Conservation (phyloP, 495 filamentous ascomycete genomes). For the Hypoxylon subgilvum region DNA sequence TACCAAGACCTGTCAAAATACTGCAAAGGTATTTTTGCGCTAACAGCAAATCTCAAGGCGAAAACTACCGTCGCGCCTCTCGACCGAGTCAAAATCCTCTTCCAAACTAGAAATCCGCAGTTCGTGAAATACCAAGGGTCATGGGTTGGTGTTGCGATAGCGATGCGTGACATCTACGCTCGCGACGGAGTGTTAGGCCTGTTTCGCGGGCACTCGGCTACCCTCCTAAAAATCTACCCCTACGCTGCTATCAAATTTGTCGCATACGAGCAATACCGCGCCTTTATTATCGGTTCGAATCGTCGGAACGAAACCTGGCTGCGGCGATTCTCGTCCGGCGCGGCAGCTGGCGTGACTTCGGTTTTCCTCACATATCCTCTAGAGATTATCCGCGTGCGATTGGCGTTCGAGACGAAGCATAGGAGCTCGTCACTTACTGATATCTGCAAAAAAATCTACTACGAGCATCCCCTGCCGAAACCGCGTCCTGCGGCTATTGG, state of each 20-base stretch:
- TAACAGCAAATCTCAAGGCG: slow-evolving; percentile 60
- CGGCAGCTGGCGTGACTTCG: slow-evolving; percentile 81
- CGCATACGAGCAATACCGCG: slow-evolving; percentile 93
- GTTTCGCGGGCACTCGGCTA: slow-evolving; percentile 92
- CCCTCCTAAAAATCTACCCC: slow-evolving; percentile 91
- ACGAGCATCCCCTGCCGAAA: slow-evolving; percentile 61
- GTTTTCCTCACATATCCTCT: slow-evolving; percentile 96
- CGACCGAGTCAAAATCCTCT: slow-evolving; percentile 97
- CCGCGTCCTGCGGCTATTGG: slow-evolving; percentile 5
- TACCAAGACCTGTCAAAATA: background rate
- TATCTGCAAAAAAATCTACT: slow-evolving; percentile 84
- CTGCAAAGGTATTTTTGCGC: background rate
- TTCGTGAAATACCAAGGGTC: slow-evolving; percentile 89
- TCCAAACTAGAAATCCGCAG: slow-evolving; percentile 92
- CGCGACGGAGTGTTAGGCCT: slow-evolving; percentile 76
- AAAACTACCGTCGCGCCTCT: slow-evolving; percentile 96
- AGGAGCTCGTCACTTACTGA: slow-evolving; percentile 67
- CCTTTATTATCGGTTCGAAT: slow-evolving; percentile 68
- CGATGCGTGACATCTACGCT: slow-evolving; percentile 81
- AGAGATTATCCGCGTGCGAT: slow-evolving; percentile 87
- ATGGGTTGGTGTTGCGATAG: slow-evolving; percentile 78
- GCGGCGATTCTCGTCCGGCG: slow-evolving; percentile 78
- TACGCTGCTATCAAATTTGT: slow-evolving; percentile 98
- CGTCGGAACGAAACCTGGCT: slow-evolving; percentile 76
- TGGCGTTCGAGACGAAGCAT: slow-evolving; percentile 88